Percentiles rank a stretch among this genome's conserved stretches.
These are phyloP conservation scores for Arthrobotrys megalospora DNA, from an alignment of 2,329 filamentous ascomycete species.

Conservation along the genomic window DNA sequence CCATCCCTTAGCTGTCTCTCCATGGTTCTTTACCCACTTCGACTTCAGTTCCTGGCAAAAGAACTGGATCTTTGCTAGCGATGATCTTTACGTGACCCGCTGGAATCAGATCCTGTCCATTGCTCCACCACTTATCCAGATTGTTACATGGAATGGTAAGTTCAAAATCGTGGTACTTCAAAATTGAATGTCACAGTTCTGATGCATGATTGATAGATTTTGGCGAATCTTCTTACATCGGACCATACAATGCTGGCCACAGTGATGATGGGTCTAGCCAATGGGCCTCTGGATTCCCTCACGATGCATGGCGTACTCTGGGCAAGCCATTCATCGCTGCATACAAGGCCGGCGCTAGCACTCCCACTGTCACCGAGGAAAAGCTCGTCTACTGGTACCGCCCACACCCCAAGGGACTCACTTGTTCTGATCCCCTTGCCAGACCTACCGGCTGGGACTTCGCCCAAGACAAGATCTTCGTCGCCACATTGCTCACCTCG, in stretches of 20 bases:
- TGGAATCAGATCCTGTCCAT: conserved; percentile 71
- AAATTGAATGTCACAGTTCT: background rate
- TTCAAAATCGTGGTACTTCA: background rate
- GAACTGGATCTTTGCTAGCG: conserved; percentile 77
- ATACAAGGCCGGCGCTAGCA: conserved; percentile 70
- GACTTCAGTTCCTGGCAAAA: conserved; percentile 71
- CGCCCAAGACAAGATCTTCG: conserved; percentile 64
- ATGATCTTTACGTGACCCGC: conserved; percentile 74
- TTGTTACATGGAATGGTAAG: conserved; percentile 65
- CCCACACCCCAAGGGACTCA: conserved; percentile 65
- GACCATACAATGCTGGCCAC: conserved; percentile 69
- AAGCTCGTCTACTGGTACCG: conserved; percentile 70
- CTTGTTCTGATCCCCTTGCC: conserved; percentile 63
- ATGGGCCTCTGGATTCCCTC: conserved; percentile 71
- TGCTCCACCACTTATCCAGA: conserved; percentile 66
- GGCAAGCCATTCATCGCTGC: conserved; percentile 71
- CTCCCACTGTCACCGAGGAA: conserved; percentile 66
- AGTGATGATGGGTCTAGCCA: conserved; percentile 70
- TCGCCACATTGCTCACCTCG: conserved; percentile 65
- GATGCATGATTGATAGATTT: conserved; percentile 70
- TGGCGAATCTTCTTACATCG: conserved; percentile 75
- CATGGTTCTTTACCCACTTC: conserved; percentile 75
- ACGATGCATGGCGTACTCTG: conserved; percentile 71
- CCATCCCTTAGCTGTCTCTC: conserved; percentile 67
- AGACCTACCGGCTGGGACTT: conserved; percentile 62